Base-by-base conservation (phyloP, 108 stramenopile genomes). In the Chaetoceros tenuissimus region DNA sequence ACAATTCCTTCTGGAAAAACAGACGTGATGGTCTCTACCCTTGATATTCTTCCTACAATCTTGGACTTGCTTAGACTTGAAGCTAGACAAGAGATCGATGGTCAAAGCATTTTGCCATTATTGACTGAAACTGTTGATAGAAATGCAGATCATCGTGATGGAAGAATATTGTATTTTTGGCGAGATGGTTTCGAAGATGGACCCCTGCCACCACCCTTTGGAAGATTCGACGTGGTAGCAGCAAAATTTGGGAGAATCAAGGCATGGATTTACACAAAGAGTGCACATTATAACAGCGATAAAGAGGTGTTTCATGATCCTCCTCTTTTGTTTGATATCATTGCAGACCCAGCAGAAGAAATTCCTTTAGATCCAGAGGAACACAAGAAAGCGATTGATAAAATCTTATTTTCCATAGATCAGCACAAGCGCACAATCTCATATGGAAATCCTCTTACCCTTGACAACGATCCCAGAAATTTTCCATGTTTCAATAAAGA, bases 31-130 rank as follows among this genome's bases (percentile, higher is more conserved):
- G 64, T 82, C 7, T 77, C 78, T 0, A 75, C 81, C 1, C 53
- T 81, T 34, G 85, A 87, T 55, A 66, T 87, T 44, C 55, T 87
- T 18, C 85, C 81, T 26, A 79, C 85, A 0, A 56, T 83, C 10
- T 47, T 81, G 46, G 54, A 67, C 1, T 26, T 87, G 10, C 16
- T 72, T 18, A 58, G 54, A 19, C 30, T 21, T 22, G 52, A 49
- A 16, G 13, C 53, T 3, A 64, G 65, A 18, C 23, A 56, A 1
- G 66, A 66, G 46, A 24, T 83, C n/a, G 82, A 83, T 52, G 82
- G 82, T 19, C 53, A 73, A 17, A 73, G 80, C 50, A 64, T 74
- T 24, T 61, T 54, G 0, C 5, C 54, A 21, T 46, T 68, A 3
- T 51, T 75, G n/a, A 47, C 52, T 23, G 74, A 71, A 26, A 46